Conservation (phyloP, 306 rosid genomes). For the Sechiopsis laciniata region DNA sequence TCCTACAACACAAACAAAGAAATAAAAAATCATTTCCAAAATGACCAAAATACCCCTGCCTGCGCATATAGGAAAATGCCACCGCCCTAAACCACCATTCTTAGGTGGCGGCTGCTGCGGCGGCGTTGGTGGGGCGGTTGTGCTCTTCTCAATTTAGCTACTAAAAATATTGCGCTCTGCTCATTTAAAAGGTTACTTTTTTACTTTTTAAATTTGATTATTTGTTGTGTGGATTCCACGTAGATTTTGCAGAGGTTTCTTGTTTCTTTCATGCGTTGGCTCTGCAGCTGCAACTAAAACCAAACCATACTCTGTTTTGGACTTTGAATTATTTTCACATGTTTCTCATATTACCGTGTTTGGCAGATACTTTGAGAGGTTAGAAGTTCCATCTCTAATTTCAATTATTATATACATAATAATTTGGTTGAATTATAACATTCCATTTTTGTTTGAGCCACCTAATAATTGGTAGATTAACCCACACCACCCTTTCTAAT, state of each 20-base stretch:
- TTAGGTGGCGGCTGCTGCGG: background rate
- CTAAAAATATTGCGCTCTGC: background rate
- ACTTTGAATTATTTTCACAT: too few relatives aligned
- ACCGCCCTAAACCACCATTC: constrained; percentile 12
- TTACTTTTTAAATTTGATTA: too few relatives aligned
- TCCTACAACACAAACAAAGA: constrained; percentile 37
- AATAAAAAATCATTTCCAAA: background rate
- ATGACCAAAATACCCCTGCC: background rate
- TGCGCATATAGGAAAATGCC: background rate
- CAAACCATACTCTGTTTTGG: background rate
- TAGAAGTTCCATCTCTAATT: too few relatives aligned
- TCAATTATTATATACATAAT: too few relatives aligned
- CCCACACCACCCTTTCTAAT: too few relatives aligned
- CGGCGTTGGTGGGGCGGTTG: background rate
- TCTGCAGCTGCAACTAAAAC: too few relatives aligned
- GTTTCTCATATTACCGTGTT: too few relatives aligned
- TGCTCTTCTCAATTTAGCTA: too few relatives aligned
- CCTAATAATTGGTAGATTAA: too few relatives aligned
- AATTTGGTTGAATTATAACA: too few relatives aligned
- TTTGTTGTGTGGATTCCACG: constrained; percentile 6
- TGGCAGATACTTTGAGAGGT: too few relatives aligned
- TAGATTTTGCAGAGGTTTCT: background rate
- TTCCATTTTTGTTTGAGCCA: too few relatives aligned
- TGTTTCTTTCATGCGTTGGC: background rate
- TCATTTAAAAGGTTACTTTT: background rate